Evolutionary conservation across 73 alveolate species (phyloP).

Genomic region (Paramecium sonneborni): DNA sequence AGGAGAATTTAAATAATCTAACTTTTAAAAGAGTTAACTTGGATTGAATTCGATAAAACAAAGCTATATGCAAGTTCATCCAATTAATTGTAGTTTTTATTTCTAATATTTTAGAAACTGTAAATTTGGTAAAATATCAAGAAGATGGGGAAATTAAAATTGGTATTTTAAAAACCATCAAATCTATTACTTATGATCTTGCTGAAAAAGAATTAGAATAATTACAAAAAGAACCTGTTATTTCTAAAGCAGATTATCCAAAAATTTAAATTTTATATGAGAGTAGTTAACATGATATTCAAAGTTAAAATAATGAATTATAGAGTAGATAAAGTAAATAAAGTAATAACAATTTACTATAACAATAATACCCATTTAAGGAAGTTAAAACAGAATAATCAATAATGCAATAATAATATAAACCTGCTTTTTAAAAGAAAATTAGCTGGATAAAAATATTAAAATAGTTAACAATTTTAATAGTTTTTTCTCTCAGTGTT

Average conservation of each 20-base stretch:
- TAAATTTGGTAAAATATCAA: background rate
- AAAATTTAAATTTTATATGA: background rate
- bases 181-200: background rate
- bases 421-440: background rate
- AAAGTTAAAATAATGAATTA: background rate
- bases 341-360: background rate
- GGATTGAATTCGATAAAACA: background rate
- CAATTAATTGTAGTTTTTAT: background rate
- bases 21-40: background rate
- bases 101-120: background rate
- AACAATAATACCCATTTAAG: background rate
- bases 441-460: background rate
- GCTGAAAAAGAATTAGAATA: conserved; percentile 14
- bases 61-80: background rate
- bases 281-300: conserved; percentile 1
- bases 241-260: background rate
- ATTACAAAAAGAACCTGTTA: background rate
- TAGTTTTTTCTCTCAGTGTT: background rate
- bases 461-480: background rate
- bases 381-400: background rate
- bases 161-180: background rate
- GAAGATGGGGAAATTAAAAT: conserved; percentile 29
- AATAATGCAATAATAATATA: background rate
- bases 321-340: background rate
- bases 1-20: conserved; percentile 32